phyloP scores from a whole-genome alignment of 768 basidiomycete genomes.

The Strobilomyces dryophilus region DNA sequence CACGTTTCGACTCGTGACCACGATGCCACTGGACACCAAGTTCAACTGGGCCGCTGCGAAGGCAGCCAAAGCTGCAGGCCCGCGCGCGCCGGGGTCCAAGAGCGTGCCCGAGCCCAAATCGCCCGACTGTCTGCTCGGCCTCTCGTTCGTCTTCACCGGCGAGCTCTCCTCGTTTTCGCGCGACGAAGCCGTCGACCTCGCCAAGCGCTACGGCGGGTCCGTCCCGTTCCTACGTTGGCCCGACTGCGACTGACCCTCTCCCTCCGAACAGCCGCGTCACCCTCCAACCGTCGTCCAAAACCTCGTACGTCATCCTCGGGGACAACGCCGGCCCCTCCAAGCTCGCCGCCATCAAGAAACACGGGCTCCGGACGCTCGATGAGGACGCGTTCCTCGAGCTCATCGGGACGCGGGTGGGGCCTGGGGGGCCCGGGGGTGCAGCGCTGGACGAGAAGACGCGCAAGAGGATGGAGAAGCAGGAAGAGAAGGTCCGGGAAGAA shows the following conservation, averaged over 20 bases:
- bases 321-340: slow-evolving; percentile 86
- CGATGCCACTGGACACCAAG: slow-evolving; percentile 6
- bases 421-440: slow-evolving; percentile 30
- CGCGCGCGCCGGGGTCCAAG: slow-evolving; percentile 54
- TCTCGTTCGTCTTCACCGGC: slow-evolving; percentile 94
- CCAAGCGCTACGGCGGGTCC: slow-evolving; percentile 90
- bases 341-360: slow-evolving; percentile 80
- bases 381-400: slow-evolving; percentile 88
- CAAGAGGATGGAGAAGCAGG: slow-evolving; percentile 79
- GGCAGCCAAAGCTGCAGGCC: slow-evolving; percentile 60
- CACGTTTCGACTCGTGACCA: not conserved
- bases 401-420: slow-evolving; percentile 67
- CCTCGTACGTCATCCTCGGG: slow-evolving; percentile 86
- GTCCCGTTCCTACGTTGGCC: slow-evolving; percentile 24
- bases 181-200: slow-evolving; percentile 82
- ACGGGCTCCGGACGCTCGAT: slow-evolving; percentile 65
- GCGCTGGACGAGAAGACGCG: slow-evolving; percentile 71
- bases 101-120: slow-evolving; percentile 64
- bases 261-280: slow-evolving; percentile 48
- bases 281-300: slow-evolving; percentile 83
- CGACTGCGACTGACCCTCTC: slow-evolving; percentile 35
- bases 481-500: slow-evolving; percentile 64
- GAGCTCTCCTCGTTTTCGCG: slow-evolving; percentile 84
- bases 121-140: slow-evolving; percentile 78
- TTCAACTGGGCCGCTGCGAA: slow-evolving; percentile 48